Evolutionary conservation across 169 alveolate species (phyloP).

Genomic region (Plasmodium cynomolgi): DNA sequence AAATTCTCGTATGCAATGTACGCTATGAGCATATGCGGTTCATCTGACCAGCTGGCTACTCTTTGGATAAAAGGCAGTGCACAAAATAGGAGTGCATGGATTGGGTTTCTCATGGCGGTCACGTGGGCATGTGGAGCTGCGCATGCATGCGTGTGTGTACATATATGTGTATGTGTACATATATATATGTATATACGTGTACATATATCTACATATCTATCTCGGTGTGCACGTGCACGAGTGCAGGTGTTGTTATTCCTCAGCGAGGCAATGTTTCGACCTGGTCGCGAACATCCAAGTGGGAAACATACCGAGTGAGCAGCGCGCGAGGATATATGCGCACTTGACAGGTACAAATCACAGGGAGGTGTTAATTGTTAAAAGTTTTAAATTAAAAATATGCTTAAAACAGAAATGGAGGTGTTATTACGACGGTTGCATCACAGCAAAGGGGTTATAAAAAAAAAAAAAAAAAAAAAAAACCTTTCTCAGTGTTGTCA

Average conservation of each 20-base stretch:
- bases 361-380: neutral
- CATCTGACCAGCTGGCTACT: conserved; percentile 47
- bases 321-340: neutral
- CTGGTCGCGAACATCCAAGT: neutral
- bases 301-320: neutral
- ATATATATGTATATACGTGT: no score
- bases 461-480: neutral
- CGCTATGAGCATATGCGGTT: conserved; percentile 42
- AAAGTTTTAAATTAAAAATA: neutral
- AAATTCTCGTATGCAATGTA: conserved; percentile 15
- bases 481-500: neutral
- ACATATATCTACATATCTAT: neutral
- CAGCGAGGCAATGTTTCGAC: neutral
- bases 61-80: neutral
- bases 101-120: conserved; percentile 1
- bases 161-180: no score
- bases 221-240: neutral
- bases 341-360: neutral
- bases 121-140: neutral
- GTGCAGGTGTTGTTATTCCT: neutral
- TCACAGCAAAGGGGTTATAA: neutral
- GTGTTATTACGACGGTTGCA: neutral
- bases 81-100: neutral
- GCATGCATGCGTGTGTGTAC: neutral
- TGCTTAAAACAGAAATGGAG: neutral